Evolutionary conservation across 768 basidiomycete species (phyloP).

Genomic region (Zangia roseola): DNA sequence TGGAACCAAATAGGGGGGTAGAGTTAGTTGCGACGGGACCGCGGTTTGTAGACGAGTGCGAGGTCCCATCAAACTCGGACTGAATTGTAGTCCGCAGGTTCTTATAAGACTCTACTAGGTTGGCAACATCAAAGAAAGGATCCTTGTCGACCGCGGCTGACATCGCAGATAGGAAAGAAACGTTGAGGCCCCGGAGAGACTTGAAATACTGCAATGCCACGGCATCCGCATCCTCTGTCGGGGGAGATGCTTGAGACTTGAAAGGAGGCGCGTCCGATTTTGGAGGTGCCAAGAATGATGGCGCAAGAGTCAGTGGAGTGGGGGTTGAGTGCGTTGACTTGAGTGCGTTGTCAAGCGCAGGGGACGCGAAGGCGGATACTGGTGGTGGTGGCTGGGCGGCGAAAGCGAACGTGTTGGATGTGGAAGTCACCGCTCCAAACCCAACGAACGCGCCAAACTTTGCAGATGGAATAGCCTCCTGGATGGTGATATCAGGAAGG

Average conservation of each 20-base stretch:
- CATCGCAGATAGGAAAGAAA: slow-evolving; percentile 59
- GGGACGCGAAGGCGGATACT: slow-evolving; percentile 9
- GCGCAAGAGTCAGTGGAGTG: slow-evolving; percentile 22
- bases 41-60: slow-evolving; percentile 10
- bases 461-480: slow-evolving; percentile 32
- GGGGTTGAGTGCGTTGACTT: slow-evolving; percentile 14
- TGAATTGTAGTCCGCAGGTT: slow-evolving; percentile 52
- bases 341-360: slow-evolving; percentile 7
- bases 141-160: slow-evolving; percentile 61
- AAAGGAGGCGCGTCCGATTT: slow-evolving; percentile 5
- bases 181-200: slow-evolving; percentile 72
- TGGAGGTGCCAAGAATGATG: slow-evolving; percentile 12
- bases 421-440: slow-evolving; percentile 41
- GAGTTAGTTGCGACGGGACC: slow-evolving; percentile 9
- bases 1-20: slow-evolving; percentile 11
- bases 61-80: slow-evolving; percentile 49
- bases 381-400: slow-evolving; percentile 26
- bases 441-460: slow-evolving; percentile 55
- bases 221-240: slow-evolving; percentile 29
- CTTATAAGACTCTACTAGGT: slow-evolving; percentile 58
- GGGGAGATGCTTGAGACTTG: slow-evolving; percentile 16
- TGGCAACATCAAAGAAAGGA: slow-evolving; percentile 66
- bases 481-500: slow-evolving; percentile 14
- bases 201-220: slow-evolving; percentile 57
- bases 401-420: slow-evolving; percentile 41